Conservation (phyloP, 2,329 filamentous ascomycete genomes). For the Coccinonectria pachysandricola region DNA sequence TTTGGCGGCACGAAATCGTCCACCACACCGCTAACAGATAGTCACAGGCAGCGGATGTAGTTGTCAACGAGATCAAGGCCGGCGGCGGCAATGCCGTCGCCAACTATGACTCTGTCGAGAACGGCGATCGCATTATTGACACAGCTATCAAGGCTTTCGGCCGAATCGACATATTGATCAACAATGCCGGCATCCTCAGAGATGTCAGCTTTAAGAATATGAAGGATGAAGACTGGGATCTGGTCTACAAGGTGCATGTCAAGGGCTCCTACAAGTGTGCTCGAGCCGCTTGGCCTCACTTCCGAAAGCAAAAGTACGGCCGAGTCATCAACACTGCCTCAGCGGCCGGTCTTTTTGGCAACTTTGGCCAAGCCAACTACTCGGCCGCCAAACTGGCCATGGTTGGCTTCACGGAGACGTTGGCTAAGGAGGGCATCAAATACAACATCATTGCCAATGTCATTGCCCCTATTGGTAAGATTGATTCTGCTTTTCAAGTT, state of each 20-base stretch:
- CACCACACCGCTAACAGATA: not conserved
- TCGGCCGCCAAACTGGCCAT: constrained; percentile 91
- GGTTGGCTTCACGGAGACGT: constrained; percentile 94
- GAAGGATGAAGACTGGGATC: constrained; percentile 93
- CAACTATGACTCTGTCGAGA: constrained; percentile 92
- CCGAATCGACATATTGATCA: constrained; percentile 88
- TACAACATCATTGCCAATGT: constrained; percentile 97
- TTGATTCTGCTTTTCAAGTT: not conserved
- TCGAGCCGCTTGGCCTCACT: constrained; percentile 90
- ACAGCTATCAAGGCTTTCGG: constrained; percentile 73
- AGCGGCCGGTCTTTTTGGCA: constrained; percentile 90
- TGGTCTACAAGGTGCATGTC: constrained; percentile 87
- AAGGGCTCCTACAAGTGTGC: constrained; percentile 92
- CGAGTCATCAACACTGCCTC: constrained; percentile 94
- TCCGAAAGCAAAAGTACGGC: constrained; percentile 97
- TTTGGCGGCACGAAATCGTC: not conserved
- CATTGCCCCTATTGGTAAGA: constrained; percentile 69
- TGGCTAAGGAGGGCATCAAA: constrained; percentile 94
- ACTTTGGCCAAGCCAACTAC: constrained; percentile 94
- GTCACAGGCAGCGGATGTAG: constrained; percentile 66
- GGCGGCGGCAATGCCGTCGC: constrained; percentile 91
- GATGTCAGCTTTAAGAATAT: constrained; percentile 99
- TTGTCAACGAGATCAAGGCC: constrained; percentile 73
- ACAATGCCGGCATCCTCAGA: constrained; percentile 93
- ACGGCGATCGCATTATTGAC: constrained; percentile 89